These are phyloP conservation scores for Ogataea saltuana DNA, from an alignment of 805 yeast genomes.

Conservation along the genomic window DNA sequence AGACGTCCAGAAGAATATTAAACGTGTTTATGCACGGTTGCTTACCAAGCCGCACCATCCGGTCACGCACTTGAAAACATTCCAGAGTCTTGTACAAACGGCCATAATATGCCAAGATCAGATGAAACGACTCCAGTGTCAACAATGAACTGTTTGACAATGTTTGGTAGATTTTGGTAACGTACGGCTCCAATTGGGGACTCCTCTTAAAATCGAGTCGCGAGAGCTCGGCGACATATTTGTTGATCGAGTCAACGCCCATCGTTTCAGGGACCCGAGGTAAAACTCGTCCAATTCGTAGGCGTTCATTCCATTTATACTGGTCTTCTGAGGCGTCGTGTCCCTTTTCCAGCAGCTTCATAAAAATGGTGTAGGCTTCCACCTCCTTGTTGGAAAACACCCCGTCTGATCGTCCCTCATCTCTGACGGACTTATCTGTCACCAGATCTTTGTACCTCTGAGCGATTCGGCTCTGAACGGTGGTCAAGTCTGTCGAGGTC, in stretches of 20 bases:
- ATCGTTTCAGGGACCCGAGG: conserved; percentile 13
- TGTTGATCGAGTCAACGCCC: conserved; percentile 8
- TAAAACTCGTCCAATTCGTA: conserved; percentile 2
- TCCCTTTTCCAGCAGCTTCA: conserved; percentile 8
- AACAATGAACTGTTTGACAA: conserved; percentile 12
- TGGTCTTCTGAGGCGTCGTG: conserved; percentile 2
- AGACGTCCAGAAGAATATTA: conserved; percentile 14
- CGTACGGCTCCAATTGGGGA: conserved; percentile 6
- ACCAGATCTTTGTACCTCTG: conserved; percentile 1
- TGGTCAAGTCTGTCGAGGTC: too few species aligned
- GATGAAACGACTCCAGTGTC: conserved; percentile 12
- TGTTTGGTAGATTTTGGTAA: conserved; percentile 12
- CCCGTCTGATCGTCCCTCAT: neutral
- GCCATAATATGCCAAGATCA: conserved; percentile 15
- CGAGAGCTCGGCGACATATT: conserved; percentile 11
- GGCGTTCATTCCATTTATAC: conserved; percentile 7
- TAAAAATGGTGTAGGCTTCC: conserved; percentile 7
- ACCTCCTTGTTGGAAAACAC: conserved; percentile 7
- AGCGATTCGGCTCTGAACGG: neutral
- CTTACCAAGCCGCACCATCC: conserved; percentile 15
- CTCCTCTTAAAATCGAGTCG: conserved; percentile 7
- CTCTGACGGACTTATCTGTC: neutral
- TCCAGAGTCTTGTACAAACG: conserved; percentile 14
- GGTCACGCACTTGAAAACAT: conserved; percentile 15
- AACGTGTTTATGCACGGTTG: conserved; percentile 14